These are phyloP conservation scores for Amanita fuliginea DNA, from an alignment of 768 basidiomycete genomes.

Conservation along the genomic window DNA sequence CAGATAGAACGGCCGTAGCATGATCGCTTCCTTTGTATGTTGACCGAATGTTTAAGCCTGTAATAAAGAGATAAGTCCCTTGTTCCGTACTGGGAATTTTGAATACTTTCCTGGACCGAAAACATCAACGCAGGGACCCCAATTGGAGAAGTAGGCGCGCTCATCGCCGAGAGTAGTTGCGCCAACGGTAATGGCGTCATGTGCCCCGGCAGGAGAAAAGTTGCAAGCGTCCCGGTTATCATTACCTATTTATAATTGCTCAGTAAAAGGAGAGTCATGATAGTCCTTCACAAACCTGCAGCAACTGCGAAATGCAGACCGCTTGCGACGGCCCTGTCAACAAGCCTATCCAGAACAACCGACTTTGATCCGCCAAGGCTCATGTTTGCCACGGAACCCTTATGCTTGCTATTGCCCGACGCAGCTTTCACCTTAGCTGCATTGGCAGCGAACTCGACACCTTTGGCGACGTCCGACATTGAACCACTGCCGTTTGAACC, in stretches of 20 bases:
- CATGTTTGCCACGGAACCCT: constrained; percentile 97
- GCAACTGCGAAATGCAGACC: constrained; percentile 98
- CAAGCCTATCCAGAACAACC: constrained; percentile 68
- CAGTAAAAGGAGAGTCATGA: background rate
- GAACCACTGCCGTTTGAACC: constrained; percentile 91
- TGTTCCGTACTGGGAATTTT: background rate
- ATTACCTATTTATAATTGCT: constrained; percentile 35
- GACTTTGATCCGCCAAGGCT: constrained; percentile 95
- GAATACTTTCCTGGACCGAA: constrained; percentile 64
- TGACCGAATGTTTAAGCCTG: constrained; percentile 78
- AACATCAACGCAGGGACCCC: constrained; percentile 82
- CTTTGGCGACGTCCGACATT: constrained; percentile 89
- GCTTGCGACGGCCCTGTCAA: constrained; percentile 70
- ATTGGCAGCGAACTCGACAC: constrained; percentile 71
- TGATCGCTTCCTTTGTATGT: constrained; percentile 61
- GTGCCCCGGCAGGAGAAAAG: constrained; percentile 85
- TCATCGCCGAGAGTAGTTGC: constrained; percentile 77
- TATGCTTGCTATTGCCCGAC: constrained; percentile 76
- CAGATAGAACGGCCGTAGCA: constrained; percentile 71
- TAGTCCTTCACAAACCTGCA: constrained; percentile 51
- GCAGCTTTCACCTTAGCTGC: constrained; percentile 43
- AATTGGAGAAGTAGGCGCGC: constrained; percentile 90
- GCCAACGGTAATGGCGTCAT: constrained; percentile 89
- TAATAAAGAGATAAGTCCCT: background rate
- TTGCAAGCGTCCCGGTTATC: constrained; percentile 85